Base-by-base conservation (phyloP, 192 early-diverging fungal species). In the Rhizophagus sp. region DNA sequence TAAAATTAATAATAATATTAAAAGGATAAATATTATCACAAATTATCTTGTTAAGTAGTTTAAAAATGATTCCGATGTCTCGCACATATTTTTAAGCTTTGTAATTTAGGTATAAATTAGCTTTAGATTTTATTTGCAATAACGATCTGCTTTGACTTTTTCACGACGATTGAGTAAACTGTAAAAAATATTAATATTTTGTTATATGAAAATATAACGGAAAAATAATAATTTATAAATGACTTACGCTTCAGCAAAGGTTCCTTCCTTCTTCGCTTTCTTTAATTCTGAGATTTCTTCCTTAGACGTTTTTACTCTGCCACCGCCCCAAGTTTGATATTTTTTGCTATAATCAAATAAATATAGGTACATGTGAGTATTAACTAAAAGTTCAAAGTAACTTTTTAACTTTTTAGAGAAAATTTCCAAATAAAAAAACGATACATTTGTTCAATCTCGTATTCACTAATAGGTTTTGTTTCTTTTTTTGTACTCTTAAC, bases 71-170 rank as follows among this genome's bases (percentile, higher is more conserved):
- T 30, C 30, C 1, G 30, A 30, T 30, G 30, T 36, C 36, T 5
- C 7, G 41, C 41, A 10, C 7, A 44, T 44, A 44, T 10, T 44
- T 30, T 44, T 44, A 44, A 44, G 10, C 44, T 47, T 47, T 1
- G 44, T 10, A 47, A 47, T 47, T 12, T 12, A 12, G 11, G 9
- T 44, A 44, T 44, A 44, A 47, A 2, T 12, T 47, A 36, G 36
- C 17, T 57, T 19, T 57, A 15, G 52, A n/a, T n/a, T 17, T 41
- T 83, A 94, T 84, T 94, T 94, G 85, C 94, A 94, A 79, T 94
- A 93, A 52, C 93, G 92, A 85, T 96, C 95, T 17, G 91, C 89
- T 76, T 96, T 96, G 30, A 95, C 82, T 84, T 95, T 95, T 77
- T 88, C 89, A 63, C 95, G 84, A 34, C 95, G 90, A 87, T 95